Evolutionary conservation across 306 rosid species (phyloP), one percentile per base, ranked within the genome.

Genomic region (Neltuma alba): DNA sequence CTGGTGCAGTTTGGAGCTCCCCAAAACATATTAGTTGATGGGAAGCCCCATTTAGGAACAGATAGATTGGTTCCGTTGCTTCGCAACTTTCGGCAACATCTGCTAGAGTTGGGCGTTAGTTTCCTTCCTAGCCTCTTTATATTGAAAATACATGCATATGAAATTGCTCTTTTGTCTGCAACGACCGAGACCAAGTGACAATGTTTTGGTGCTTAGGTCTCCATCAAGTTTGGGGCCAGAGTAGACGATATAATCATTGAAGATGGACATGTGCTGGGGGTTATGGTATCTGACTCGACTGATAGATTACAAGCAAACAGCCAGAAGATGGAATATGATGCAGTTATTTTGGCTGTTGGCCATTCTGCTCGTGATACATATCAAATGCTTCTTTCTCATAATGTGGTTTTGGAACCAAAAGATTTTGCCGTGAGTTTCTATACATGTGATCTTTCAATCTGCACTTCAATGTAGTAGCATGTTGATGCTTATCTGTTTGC

Each of bases 31-130:
- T 89, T 95, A 83, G 79, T 95, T 55, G 85, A 87, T 68, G 98
- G 98, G 75, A 95, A 92, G 86, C 99, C 99, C 80, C 99, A 95
- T 83, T 85, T 95, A 68, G 99, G 99, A 80, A 95, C 99, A 27
- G 98, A 92, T 88, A 95, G 86, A 80, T 84, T 95, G 96, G 84
- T 95, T 89, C 98, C 97, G 33, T 85, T 95, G 81, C 95, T 95
- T 82, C 97, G 94, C 75, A 95, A 90, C 87, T 87, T 95, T 78
- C 93, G 99, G 86, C 83, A 75, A 76, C 97, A 95, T 83, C 84
- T 95, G 76, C 90, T 84, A 82, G 86, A 83, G 38, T 83, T 90
- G 90, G 99, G 96, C 72, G 99, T 95, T 90, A 91, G 99, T 92
- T 70, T 68, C 76, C 20, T 42, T 34, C 71, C 33, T 65, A 74